phyloP scores from a whole-genome alignment of 768 basidiomycete genomes.

The Boletus subparvulus region DNA sequence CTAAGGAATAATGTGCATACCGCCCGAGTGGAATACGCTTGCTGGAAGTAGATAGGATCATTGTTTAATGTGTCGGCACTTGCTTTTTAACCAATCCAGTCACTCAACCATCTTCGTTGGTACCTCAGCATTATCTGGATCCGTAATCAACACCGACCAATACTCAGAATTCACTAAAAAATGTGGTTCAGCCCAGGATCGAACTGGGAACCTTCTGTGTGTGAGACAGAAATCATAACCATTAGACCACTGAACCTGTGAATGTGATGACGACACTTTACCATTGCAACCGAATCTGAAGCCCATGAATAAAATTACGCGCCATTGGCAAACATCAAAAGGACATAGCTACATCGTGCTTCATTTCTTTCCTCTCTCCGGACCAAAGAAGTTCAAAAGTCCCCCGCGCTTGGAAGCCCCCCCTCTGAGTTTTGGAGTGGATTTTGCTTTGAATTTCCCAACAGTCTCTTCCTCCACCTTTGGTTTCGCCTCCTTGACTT shows the following conservation, averaged over 20 bases:
- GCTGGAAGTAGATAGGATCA: no score
- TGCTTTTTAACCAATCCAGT: not conserved
- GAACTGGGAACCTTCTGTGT: conserved; percentile 51
- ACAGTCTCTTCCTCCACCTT: conserved; percentile 13
- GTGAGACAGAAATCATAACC: conserved; percentile 52
- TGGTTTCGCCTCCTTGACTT: conserved; percentile 16
- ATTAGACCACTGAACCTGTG: conserved; percentile 44
- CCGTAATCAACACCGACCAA: not conserved
- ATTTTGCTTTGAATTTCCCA: conserved; percentile 20
- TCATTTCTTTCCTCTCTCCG: conserved; percentile 31
- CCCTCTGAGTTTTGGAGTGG: conserved; percentile 15
- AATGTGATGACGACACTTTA: fast-evolving
- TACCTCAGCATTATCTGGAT: not conserved
- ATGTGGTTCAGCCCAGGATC: conserved; percentile 43
- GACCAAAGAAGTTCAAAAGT: conserved; percentile 34
- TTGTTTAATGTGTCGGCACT: no score
- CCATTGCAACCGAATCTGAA: not conserved
- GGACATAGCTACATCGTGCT: not conserved
- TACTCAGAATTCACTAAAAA: not conserved
- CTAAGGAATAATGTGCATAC: no score
- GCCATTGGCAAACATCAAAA: not conserved
- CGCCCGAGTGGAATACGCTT: not conserved
- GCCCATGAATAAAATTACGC: not conserved
- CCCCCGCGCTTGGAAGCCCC: conserved; percentile 28
- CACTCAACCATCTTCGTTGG: no score